Conservation (phyloP, 768 basidiomycete genomes). For the Neoboletus magnificus region DNA sequence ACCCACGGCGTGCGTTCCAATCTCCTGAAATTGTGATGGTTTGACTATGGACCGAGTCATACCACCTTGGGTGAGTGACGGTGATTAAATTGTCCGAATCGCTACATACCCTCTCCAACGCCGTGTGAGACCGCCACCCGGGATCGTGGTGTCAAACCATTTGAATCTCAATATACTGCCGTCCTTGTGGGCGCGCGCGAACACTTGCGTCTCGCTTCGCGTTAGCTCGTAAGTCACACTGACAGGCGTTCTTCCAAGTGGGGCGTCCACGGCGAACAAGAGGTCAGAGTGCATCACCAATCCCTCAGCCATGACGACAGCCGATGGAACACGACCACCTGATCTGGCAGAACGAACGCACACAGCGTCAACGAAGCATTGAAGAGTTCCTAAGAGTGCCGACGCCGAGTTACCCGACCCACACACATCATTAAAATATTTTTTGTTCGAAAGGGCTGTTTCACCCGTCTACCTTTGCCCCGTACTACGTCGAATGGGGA, state of each 20-base stretch:
- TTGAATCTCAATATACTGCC: neutral
- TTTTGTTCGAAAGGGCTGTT: neutral
- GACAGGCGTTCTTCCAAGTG: neutral
- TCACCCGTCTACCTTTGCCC: neutral
- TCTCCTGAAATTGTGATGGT: neutral
- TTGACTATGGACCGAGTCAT: neutral
- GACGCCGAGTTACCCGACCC: neutral
- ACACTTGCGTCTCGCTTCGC: neutral
- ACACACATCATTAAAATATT: neutral
- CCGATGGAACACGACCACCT: neutral
- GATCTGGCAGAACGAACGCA: neutral
- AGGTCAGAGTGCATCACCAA: neutral
- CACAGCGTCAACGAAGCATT: neutral
- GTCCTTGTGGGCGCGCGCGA: neutral
- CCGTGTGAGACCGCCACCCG: neutral
- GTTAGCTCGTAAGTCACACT: neutral
- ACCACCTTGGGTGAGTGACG: neutral
- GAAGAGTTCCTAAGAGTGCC: neutral
- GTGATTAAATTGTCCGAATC: conserved; percentile 7
- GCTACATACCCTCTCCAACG: neutral
- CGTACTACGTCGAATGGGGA: neutral
- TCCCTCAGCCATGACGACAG: neutral
- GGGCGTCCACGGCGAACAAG: neutral
- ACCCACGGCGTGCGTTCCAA: neutral
- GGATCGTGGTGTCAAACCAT: neutral